Evolutionary conservation across 345 rosid species (phyloP).

Genomic region (Aurinia saxatilis): DNA sequence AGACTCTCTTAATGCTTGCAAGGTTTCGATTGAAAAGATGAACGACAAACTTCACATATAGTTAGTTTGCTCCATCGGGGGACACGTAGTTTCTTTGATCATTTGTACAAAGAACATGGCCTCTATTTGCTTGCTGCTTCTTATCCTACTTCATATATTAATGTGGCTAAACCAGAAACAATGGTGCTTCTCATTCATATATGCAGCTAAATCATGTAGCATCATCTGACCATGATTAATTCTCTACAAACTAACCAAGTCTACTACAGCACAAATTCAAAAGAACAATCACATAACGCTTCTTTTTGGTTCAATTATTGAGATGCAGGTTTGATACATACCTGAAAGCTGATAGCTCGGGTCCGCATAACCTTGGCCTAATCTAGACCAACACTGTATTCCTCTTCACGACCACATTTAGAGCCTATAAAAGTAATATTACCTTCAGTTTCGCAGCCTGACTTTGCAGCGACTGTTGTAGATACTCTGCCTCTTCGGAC

Average conservation of each 20-base stretch:
- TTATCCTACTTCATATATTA: neutral
- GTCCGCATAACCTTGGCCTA: neutral
- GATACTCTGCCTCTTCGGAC: conserved; percentile 47
- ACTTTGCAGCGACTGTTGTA: conserved; percentile 37
- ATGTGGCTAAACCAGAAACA: neutral
- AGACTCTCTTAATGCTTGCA: too few relatives aligned
- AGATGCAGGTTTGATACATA: neutral
- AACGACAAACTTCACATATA: too few relatives aligned
- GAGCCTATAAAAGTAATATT: conserved; percentile 2
- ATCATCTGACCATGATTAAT: neutral
- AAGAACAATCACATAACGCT: neutral
- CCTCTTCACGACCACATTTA: conserved; percentile 52
- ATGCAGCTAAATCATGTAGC: neutral
- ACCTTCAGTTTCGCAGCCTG: conserved; percentile 60
- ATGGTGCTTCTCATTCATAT: neutral
- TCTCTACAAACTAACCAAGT: neutral
- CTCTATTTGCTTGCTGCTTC: neutral
- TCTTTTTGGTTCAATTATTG: neutral
- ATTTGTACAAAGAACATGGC: neutral
- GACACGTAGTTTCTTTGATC: too few relatives aligned
- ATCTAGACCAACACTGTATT: conserved; percentile 36
- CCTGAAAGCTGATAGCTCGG: conserved; percentile 4
- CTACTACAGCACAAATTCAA: neutral
- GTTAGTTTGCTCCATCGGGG: too few relatives aligned
- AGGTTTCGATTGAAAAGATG: too few relatives aligned